Percentiles rank a stretch among this genome's conserved stretches.
These are phyloP conservation scores for Pelargonium nanum DNA, from an alignment of 345 rosid species.

Conservation along the genomic window DNA sequence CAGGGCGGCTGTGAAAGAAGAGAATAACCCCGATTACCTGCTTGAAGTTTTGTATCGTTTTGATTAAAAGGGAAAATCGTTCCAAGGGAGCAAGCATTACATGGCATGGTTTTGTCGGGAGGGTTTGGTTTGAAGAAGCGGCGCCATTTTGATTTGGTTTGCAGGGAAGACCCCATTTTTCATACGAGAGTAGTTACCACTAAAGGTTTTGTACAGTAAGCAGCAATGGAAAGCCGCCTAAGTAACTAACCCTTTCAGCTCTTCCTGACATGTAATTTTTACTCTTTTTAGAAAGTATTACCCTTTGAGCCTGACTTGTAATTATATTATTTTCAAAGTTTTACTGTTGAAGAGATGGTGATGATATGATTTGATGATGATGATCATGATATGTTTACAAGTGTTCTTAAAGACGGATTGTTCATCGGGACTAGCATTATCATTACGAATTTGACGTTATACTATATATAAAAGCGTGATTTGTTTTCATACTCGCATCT, in stretches of 20 bases:
- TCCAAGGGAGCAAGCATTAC: constrained; percentile 29
- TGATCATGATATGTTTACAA: no score
- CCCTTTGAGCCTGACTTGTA: background rate
- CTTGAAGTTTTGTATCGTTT: constrained; percentile 23
- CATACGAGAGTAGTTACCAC: constrained; percentile 12
- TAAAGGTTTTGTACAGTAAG: constrained; percentile 23
- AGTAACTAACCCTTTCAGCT: constrained; percentile 36
- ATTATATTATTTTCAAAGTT: background rate
- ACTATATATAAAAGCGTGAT: background rate
- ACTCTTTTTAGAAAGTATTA: constrained; percentile 10
- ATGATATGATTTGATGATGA: background rate
- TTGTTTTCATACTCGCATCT: background rate
- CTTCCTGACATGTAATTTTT: constrained; percentile 43
- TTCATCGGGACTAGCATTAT: background rate
- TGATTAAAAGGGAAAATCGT: constrained; percentile 16
- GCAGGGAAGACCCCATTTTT: constrained; percentile 9
- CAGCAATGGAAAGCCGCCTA: constrained; percentile 6
- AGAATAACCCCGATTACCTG: constrained; percentile 39
- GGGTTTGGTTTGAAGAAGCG: constrained; percentile 21
- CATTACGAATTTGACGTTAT: background rate
- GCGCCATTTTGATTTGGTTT: constrained; percentile 7
- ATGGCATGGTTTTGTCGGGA: constrained; percentile 31
- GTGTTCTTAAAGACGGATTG: no score
- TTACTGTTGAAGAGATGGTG: no score
- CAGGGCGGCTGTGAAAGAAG: constrained; percentile 44